Conservation (phyloP, 345 rosid genomes). For the Moringa oleifera region DNA sequence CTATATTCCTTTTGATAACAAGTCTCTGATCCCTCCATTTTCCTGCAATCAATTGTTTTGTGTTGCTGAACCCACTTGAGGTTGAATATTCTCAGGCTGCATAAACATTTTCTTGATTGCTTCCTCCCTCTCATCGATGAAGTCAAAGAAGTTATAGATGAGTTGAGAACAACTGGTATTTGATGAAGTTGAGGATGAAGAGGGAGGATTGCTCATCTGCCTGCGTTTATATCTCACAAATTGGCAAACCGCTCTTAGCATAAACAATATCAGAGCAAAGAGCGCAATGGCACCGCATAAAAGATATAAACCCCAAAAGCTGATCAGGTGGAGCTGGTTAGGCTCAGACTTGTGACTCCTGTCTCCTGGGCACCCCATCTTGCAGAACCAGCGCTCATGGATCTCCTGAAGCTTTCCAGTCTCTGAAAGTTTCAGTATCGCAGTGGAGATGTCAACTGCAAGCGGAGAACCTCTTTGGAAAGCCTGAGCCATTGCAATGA, state of each 20-base stretch:
- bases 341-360: slow-evolving; percentile 25
- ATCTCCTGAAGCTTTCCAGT: slow-evolving; percentile 57
- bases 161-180: slow-evolving; percentile 27
- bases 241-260: slow-evolving; percentile 43
- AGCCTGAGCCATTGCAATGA: slow-evolving; percentile 38
- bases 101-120: slow-evolving; percentile 58
- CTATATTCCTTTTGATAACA: too few relatives aligned
- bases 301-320: slow-evolving; percentile 85
- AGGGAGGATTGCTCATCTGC: slow-evolving; percentile 21
- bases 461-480: slow-evolving; percentile 72
- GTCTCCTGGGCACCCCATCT: slow-evolving; percentile 39
- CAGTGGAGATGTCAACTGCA: slow-evolving; percentile 75
- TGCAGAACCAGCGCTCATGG: slow-evolving; percentile 61
- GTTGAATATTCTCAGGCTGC: slow-evolving; percentile 32
- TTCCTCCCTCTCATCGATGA: slow-evolving; percentile 83
- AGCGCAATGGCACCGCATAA: slow-evolving; percentile 43
- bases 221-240: slow-evolving; percentile 45
- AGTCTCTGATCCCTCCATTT: not conserved
- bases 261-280: slow-evolving; percentile 42
- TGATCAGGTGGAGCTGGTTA: slow-evolving; percentile 51
- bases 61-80: slow-evolving; percentile 21
- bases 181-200: slow-evolving; percentile 22
- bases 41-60: not conserved
- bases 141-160: slow-evolving; percentile 48
- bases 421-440: slow-evolving; percentile 76